Evolutionary conservation across 306 rosid genomes (phyloP), one percentile per base, ranked within the genome.

Genomic region (Ochetophila trinervis): DNA sequence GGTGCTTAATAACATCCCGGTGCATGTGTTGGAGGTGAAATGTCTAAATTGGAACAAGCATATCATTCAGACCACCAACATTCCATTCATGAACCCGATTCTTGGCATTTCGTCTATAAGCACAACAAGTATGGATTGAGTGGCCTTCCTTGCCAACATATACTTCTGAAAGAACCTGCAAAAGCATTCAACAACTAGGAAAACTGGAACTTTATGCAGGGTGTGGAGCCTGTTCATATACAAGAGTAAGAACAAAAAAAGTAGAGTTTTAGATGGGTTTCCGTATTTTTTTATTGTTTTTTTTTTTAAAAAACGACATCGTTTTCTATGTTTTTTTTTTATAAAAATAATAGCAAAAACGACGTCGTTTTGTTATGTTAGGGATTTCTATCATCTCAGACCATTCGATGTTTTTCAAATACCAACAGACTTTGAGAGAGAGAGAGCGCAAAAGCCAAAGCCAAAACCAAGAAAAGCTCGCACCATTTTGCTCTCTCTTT

Each of bases 151-250:
- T 81, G 36, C 95, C 92, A 53, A 92, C 60, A 62, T 66, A 84
- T 59, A 87, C 79, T 85, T 92, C 96, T 20, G 85, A 84, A 79
- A 92, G 67, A 82, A 89, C 81, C 93, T 92, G 85, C 47, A 75
- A 68, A 69, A 60, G 63, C 47, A 76, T 34, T 35, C 65, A 55
- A 51, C 51, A 44, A 8, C 42, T 17, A 67, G 20, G 13, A 13
- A 20, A 50, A 65, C 16, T 1, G 53, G 19, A 3, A 50, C 19
- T 65, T 8, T 13, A 27, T 35, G n/a, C 30, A 36, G 47, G n/a
- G 4, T n/a, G 7, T 48, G 42, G 24, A 73, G 44, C 44, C n/a
- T 48, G 17, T 45, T 15, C 23, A 17, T 8, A 35, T 34, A 52
- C 53, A 60, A 70, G 17, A 59, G 24, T 27, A 21, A 45, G 20